These are phyloP conservation scores for Tulasnella sp. DNA, from an alignment of 768 basidiomycete species.

Conservation along the genomic window DNA sequence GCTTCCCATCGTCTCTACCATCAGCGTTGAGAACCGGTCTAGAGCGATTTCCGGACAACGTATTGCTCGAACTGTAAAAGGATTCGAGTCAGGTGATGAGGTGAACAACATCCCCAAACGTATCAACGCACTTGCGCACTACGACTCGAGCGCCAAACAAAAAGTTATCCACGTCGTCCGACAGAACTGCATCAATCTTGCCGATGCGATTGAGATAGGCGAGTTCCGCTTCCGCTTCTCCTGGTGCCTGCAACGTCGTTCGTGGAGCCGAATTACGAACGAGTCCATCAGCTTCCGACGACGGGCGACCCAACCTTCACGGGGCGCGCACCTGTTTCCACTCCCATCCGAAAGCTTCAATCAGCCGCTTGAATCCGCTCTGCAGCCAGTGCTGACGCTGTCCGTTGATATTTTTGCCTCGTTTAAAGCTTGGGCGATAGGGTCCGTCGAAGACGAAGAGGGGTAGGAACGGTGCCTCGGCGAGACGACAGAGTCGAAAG, in stretches of 20 bases:
- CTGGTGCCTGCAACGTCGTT: constrained; percentile 58
- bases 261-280: background rate
- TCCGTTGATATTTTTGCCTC: constrained; percentile 49
- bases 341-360: constrained; percentile 52
- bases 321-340: constrained; percentile 49
- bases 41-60: constrained; percentile 69
- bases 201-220: constrained; percentile 83
- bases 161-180: constrained; percentile 93
- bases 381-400: constrained; percentile 40
- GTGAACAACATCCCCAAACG: background rate
- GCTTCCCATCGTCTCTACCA: constrained; percentile 76
- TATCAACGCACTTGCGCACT: constrained; percentile 71
- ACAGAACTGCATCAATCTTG: constrained; percentile 83
- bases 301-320: background rate
- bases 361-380: constrained; percentile 45
- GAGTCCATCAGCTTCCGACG: background rate
- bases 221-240: constrained; percentile 93
- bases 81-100: background rate
- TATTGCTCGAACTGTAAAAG: constrained; percentile 62
- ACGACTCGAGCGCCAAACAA: constrained; percentile 84
- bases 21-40: constrained; percentile 65
- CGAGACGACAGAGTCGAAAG: constrained; percentile 80
- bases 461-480: constrained; percentile 73
- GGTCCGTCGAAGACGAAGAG: constrained; percentile 94
- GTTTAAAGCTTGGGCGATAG: constrained; percentile 76